A percentile compares a stretch with the other conserved stretches of the same genome.
Conservation (phyloP, 495 filamentous ascomycete genomes). For the Neurospora cerealis region DNA sequence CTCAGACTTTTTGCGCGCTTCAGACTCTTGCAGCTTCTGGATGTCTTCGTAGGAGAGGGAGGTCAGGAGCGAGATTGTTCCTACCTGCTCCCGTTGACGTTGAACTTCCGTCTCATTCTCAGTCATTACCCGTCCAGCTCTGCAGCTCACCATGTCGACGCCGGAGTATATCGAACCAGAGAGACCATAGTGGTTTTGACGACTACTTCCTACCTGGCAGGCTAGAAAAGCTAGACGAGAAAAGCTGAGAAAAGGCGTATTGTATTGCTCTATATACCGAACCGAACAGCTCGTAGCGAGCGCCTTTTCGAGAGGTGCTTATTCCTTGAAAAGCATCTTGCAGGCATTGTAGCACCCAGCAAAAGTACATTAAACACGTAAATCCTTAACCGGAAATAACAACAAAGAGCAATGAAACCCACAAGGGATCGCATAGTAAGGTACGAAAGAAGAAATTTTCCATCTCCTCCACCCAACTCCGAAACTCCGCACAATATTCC, state of each 20-base stretch:
- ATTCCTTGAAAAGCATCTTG: not conserved
- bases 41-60: slow-evolving; percentile 89
- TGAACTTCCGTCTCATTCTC: not conserved
- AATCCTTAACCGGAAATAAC: not conserved
- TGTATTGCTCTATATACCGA: not conserved
- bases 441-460: not conserved
- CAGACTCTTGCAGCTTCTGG: slow-evolving; percentile 83
- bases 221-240: not conserved
- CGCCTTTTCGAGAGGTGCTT: not conserved
- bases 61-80: not conserved
- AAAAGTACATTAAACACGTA: not conserved
- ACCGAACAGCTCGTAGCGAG: not conserved
- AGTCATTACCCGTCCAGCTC: not conserved
- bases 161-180: not conserved
- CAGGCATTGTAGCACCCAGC: not conserved
- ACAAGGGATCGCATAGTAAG: not conserved
- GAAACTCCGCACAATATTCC: not conserved
- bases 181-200: not conserved
- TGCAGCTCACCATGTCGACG: not conserved
- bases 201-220: not conserved
- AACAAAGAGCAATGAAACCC: not conserved
- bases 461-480: not conserved
- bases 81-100: not conserved
- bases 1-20: slow-evolving; percentile 74
- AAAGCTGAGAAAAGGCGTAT: not conserved